phyloP scores from a whole-genome alignment of 169 alveolate genomes.

The Eimeria acervulina region DNA sequence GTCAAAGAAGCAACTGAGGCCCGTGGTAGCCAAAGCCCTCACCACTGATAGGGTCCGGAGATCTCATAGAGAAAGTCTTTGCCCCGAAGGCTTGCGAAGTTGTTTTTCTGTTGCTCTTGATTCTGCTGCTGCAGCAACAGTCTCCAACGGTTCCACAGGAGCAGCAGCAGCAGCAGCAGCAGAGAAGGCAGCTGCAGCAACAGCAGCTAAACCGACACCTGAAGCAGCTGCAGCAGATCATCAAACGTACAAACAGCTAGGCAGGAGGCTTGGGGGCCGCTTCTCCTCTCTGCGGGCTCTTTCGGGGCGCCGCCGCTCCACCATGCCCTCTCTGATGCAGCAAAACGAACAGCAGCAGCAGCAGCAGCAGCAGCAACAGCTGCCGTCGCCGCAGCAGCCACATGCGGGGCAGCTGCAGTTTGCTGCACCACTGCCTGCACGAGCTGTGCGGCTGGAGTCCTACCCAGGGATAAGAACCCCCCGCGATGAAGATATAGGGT shows the following conservation, averaged over 20 bases:
- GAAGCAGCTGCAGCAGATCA: constrained; percentile 55
- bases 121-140: constrained; percentile 62
- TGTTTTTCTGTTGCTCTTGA: neutral
- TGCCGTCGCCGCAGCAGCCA: constrained; percentile 25
- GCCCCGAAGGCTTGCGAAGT: neutral
- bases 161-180: neutral
- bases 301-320: constrained; percentile 37
- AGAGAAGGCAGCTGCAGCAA: neutral
- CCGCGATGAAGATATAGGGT: neutral
- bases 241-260: neutral
- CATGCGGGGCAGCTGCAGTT: neutral
- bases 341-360: constrained; percentile 6
- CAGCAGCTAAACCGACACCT: neutral
- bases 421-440: neutral
- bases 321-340: neutral
- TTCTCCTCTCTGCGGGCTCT: constrained; percentile 25
- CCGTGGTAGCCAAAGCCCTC: neutral
- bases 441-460: neutral
- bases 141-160: neutral
- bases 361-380: constrained; percentile 28
- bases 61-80: neutral
- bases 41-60: neutral
- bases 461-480: neutral
- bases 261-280: constrained; percentile 45
- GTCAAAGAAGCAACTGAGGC: neutral